Evolutionary conservation across 78 protist genomes (phyloP), one percentile per base, ranked within the genome.

Genomic region (Dictyostelium capitatum): DNA sequence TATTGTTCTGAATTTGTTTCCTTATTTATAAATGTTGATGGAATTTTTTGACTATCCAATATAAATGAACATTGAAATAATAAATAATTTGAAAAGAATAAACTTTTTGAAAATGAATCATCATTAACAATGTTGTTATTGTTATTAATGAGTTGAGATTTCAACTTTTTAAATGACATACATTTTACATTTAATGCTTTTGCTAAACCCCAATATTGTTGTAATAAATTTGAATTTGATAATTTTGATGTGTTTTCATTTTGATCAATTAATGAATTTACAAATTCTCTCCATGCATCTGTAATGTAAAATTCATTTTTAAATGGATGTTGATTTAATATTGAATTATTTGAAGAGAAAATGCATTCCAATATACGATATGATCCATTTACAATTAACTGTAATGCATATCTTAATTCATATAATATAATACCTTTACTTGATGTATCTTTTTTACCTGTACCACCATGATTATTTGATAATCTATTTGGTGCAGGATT

Each of bases 141-240:
- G 32, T 19, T n/a, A 46, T 14, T 46, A 2, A 7, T 15, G 8
- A 51, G 46, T 25, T 51, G 20, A 6, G 23, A 23, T 19, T 53
- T 17, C 0, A 25, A 12, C 17, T 54, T 54, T 54, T 50, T 78
- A 54, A 74, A 37, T 11, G 37, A 23, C n/a, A 30, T 47, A 56
- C 64, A 54, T 25, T 72, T 83, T 43, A 72, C 19, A 72, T 64
- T 41, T 3, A 56, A 65, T 17, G 57, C n/a, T 59, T 72, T 78
- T 30, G 77, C 62, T 17, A 84, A 37, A 25, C 91, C 91, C 91
- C 91, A 84, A 47, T 54, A 56, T 14, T 74, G 48, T 47, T 84
- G 91, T 19, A 80, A 64, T 46, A 74, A 9, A 56, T 14, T 72
- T 54, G 82, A 50, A 47, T 74, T 74, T 19, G 50, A 25, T 30